These are phyloP conservation scores for Laburnicola sp. DNA, from an alignment of 2,329 filamentous ascomycete species.

Conservation along the genomic window DNA sequence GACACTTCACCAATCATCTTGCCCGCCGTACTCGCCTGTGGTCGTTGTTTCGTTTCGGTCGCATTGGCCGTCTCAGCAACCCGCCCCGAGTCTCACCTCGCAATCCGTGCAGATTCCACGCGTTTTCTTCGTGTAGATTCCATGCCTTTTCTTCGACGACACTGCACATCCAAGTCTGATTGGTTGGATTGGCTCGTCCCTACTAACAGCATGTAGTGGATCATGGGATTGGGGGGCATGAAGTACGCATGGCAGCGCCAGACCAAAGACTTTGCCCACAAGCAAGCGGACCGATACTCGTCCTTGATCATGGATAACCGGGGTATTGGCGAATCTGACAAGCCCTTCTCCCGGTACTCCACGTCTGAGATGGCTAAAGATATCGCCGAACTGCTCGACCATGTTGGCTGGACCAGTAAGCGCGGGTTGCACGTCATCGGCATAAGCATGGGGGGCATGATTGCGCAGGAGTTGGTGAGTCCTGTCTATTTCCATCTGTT, in stretches of 20 bases:
- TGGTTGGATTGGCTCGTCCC: neutral
- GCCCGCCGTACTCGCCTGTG: neutral
- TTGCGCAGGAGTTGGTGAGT: slow-evolving; percentile 75
- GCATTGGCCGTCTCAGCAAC: slow-evolving; percentile 41
- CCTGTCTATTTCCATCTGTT: slow-evolving; percentile 9
- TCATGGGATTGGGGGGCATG: slow-evolving; percentile 77
- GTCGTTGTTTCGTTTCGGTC: slow-evolving; percentile 42
- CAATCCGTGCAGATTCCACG: slow-evolving; percentile 23
- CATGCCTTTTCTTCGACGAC: slow-evolving; percentile 9
- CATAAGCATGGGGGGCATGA: slow-evolving; percentile 89
- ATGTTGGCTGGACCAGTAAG: slow-evolving; percentile 68
- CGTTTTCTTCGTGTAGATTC: slow-evolving; percentile 5
- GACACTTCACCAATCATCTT: neutral
- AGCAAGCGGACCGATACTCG: slow-evolving; percentile 67
- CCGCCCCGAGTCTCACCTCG: slow-evolving; percentile 32
- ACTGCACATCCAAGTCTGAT: neutral
- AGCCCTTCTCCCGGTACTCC: slow-evolving; percentile 75
- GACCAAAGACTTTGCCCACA: slow-evolving; percentile 79
- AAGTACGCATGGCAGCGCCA: slow-evolving; percentile 79
- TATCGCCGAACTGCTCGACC: slow-evolving; percentile 67
- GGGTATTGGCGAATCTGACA: slow-evolving; percentile 79
- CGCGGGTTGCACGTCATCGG: slow-evolving; percentile 70
- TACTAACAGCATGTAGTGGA: slow-evolving; percentile 58
- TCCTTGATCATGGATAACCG: slow-evolving; percentile 81
- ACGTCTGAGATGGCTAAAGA: slow-evolving; percentile 85